Base-by-base conservation (phyloP, 164 flowering plant genomes). In the Kingdonia uniflora region DNA sequence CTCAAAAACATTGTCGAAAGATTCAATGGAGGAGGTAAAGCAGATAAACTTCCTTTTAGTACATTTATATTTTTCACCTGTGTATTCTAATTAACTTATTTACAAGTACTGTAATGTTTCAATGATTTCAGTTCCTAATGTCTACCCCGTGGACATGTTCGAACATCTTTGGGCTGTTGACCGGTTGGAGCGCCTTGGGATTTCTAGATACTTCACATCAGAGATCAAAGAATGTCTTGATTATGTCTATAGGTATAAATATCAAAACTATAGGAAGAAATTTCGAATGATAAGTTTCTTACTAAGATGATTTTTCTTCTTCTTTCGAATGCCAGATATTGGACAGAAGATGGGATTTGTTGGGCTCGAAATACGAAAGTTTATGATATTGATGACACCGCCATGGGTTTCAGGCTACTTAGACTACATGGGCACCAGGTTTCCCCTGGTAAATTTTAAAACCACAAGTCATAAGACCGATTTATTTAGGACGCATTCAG, bases 151-250 rank as follows among this genome's bases (percentile, higher is more conserved):
- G 24, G 89, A 88, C 59, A 38, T 88, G 61, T 81, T 81, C 49
- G 95, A 88, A 50, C 80, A 70, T 47, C 52, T 83, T 2, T 88
- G 88, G 87, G 70, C 64, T 1, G 82, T 80, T 5, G 95, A 88
- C 59, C 79, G 92, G 14, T 51, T 88, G 56, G 74, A 83, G 42
- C 76, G 96, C 14, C 75, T 88, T 5, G 96, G 96, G 23, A 71
- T 88, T 40, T 77, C 78, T 21, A 73, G 84, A 14, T 76, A 71
- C 50, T 88, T 88, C 56, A 33, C 68, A 42, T 15, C 52, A 0
- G 84, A 81, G 62, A 77, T 83, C 20, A 51, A 71, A n/a, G 65
- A 71, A 21, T 76, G 81, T 14, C 37, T 85, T 2, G 56, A 66
- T 51, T 88, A 88, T 64, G 79, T 88, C 33, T 19, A 64, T 40